These are phyloP conservation scores for Alternaria postmessia DNA, from an alignment of 2,329 filamentous ascomycete species.

Conservation along the genomic window DNA sequence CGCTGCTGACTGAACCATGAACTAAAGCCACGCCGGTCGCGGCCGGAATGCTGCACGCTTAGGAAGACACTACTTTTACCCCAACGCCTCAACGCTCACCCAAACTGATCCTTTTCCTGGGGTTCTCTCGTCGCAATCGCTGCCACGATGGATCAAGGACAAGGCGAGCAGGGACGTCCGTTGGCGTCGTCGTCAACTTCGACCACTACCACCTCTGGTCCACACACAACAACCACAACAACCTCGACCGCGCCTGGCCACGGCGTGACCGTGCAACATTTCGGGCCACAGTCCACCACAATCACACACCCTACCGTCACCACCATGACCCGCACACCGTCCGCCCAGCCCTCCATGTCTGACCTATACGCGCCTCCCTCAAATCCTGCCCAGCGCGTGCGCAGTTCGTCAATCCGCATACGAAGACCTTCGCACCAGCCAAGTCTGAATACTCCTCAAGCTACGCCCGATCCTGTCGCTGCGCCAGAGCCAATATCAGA, in stretches of 20 bases:
- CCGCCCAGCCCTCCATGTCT: conserved; percentile 19
- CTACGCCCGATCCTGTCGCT: neutral
- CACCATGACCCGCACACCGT: conserved; percentile 32
- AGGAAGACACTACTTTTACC: conserved; percentile 22
- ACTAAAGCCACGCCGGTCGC: conserved; percentile 25
- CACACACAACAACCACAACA: conserved; percentile 40
- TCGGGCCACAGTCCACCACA: conserved; percentile 36
- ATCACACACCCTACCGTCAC: conserved; percentile 40
- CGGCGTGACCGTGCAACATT: conserved; percentile 31
- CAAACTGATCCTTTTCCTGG: conserved; percentile 3
- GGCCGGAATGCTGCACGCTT: conserved; percentile 27
- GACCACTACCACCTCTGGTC: conserved; percentile 37
- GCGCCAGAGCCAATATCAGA: conserved; percentile 8
- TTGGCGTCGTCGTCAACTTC: conserved; percentile 29
- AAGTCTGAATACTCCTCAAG: conserved; percentile 6
- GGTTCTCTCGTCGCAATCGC: neutral
- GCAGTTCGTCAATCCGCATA: conserved; percentile 41
- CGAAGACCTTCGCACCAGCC: conserved; percentile 27
- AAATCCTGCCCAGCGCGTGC: conserved; percentile 22
- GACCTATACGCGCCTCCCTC: conserved; percentile 16
- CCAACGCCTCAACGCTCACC: conserved; percentile 1
- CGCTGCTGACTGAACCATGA: conserved; percentile 27
- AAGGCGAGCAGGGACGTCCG: conserved; percentile 16
- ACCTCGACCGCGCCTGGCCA: conserved; percentile 29
- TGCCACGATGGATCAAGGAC: conserved; percentile 23